phyloP scores from a whole-genome alignment of 164 flowering plant species.

The Piper betle region DNA sequence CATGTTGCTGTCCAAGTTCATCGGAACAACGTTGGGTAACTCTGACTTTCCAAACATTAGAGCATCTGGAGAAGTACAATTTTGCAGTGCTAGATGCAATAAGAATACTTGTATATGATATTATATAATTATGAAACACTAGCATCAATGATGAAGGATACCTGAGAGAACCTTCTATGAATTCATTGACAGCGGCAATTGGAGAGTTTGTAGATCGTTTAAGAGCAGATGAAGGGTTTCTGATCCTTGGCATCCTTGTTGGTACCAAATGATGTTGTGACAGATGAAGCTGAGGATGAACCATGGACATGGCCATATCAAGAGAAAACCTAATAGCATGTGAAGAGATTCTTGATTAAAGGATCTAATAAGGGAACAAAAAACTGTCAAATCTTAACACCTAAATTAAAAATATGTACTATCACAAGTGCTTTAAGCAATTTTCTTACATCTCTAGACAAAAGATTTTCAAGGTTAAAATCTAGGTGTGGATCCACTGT shows the following conservation, averaged over 20 bases:
- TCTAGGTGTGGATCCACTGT: slow-evolving; percentile 78
- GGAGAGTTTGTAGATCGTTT: slow-evolving; percentile 43
- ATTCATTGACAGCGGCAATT: slow-evolving; percentile 31
- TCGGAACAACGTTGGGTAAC: slow-evolving; percentile 63
- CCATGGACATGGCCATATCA: slow-evolving; percentile 23
- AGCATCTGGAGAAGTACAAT: slow-evolving; percentile 23
- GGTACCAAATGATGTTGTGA: slow-evolving; percentile 41
- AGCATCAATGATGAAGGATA: slow-evolving; percentile 4
- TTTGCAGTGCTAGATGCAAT: neutral
- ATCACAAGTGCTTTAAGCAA: neutral
- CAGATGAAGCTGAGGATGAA: slow-evolving; percentile 43
- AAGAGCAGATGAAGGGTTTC: slow-evolving; percentile 35
- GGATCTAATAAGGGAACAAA: slow-evolving; percentile 25
- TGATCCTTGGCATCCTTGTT: slow-evolving; percentile 30
- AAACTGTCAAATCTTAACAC: neutral
- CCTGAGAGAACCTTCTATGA: slow-evolving; percentile 48
- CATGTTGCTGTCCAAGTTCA: slow-evolving; percentile 34
- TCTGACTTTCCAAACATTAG: slow-evolving; percentile 70
- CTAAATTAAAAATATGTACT: neutral
- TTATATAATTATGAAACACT: neutral
- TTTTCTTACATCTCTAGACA: slow-evolving; percentile 65
- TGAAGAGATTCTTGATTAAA: slow-evolving; percentile 43
- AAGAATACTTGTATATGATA: neutral
- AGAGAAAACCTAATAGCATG: slow-evolving; percentile 40
- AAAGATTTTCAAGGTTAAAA: slow-evolving; percentile 60